Evolutionary conservation across 345 rosid species (phyloP), one percentile per base, ranked within the genome.

Genomic region (Arabidopsis suecica): DNA sequence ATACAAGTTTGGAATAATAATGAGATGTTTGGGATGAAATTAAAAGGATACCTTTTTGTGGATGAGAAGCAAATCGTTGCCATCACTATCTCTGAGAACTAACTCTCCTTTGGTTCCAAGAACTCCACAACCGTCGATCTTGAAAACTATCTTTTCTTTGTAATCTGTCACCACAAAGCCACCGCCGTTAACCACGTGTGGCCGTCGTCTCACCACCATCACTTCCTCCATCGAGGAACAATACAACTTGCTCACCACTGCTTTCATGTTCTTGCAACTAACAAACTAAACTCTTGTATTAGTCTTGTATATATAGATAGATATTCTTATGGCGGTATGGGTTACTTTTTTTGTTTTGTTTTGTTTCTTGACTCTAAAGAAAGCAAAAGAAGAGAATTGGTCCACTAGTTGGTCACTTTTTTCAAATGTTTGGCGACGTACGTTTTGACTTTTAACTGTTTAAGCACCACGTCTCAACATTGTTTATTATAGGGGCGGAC

Each of bases 91-190:
- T 64, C 84, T 83, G 0, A 93, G 69, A 25, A 85, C 60, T 7
- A 93, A 69, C 80, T 91, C 84, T 5, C 90, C 96, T 67, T 61
- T 78, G 3, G 77, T 74, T 13, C 97, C 98, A 9, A 86, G 81
- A 72, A 88, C 86, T 14, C 89, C 94, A 12, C 98, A 94, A 3
- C 98, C 98, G 10, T 91, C 96, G 6, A 89, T 90, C 64, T 85
- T 82, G 80, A 91, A 93, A 61, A 87, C 81, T 49, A 78, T 84
- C 34, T 74, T 86, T 53, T 89, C 95, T 82, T 61, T 69, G 73
- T 70, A 80, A 77, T 94, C 86, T 0, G 95, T 85, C 20, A 89
- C 97, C 40, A 94, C 96, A 34, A 94, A 87, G n/a, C 98, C 97
- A 32, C 97, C 98, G 0, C 98, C 97, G 13, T 74, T 84, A 18